Base-by-base conservation (phyloP, 2,329 filamentous ascomycete species). In the Escovopsis sp. region DNA sequence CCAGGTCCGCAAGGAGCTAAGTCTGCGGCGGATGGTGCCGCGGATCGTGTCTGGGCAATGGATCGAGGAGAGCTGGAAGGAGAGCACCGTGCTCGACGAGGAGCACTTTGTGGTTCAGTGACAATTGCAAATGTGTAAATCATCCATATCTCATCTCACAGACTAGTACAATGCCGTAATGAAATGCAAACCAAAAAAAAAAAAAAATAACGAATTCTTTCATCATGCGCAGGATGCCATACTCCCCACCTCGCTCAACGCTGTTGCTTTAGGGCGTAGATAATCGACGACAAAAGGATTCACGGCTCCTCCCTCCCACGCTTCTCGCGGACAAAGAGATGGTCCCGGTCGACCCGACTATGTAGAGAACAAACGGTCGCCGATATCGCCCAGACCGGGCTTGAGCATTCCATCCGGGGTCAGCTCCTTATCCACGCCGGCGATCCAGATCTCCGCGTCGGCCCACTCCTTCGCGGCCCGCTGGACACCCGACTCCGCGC, bases 311-410 rank as follows among this genome's bases (percentile, higher is more conserved):
- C n/a, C n/a, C n/a, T n/a, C n/a, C n/a, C n/a, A n/a, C n/a, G n/a
- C n/a, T n/a, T n/a, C n/a, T n/a, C n/a, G n/a, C n/a, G n/a, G n/a
- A n/a, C n/a, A n/a, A n/a, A n/a, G n/a, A 20, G 20, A 20, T 20
- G 20, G 6, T 20, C 20, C 6, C 20, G 20, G 20, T 20, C 20
- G 20, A 20, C 20, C 6, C 4, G 20, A n/a, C 27, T 30, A 30
- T 11, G 88, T 94, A 64, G 93, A 66, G 62, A 89, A 95, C 61
- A 96, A 60, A 39, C 89, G 69, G 63, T 96, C 89, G 1, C 89
- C 89, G 43, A 95, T 79, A 63, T 95, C 89, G 1, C 88, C 89
- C 48, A 95, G 55, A 0, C 89, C 89, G 0, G 88, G 88, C 66
- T 81, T 83, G 48, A 95, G 79, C 87, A 95, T 94, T 8, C 89